A percentile compares a stretch with the other conserved stretches of the same genome.
Evolutionary conservation across 2,329 filamentous ascomycete genomes (phyloP).

Genomic region (Trichoderma guizhouense): DNA sequence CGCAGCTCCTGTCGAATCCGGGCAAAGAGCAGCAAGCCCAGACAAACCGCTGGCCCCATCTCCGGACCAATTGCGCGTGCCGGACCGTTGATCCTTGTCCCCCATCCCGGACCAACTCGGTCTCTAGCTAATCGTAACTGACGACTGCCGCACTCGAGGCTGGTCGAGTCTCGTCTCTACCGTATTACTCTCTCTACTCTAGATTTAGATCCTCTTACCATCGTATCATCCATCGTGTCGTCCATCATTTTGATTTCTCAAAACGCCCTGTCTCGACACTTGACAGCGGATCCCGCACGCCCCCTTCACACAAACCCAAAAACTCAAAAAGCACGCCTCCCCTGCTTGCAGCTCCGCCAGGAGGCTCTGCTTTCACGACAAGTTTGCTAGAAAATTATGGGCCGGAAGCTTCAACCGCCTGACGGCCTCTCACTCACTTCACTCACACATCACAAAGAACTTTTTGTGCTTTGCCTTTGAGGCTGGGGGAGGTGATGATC

Average conservation of each 20-base stretch:
- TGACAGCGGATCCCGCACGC: neutral
- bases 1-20: neutral
- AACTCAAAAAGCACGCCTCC: neutral
- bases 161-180: neutral
- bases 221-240: neutral
- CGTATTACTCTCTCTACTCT: neutral
- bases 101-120: neutral
- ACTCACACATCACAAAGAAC: neutral
- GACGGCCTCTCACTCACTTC: neutral
- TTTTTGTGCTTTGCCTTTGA: neutral
- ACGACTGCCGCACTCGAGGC: neutral
- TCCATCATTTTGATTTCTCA: no score
- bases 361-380: neutral
- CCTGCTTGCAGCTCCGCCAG: neutral
- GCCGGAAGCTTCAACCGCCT: neutral
- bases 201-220: neutral
- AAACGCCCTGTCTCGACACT: neutral
- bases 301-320: neutral
- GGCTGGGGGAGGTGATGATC: neutral
- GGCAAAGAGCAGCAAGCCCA: neutral
- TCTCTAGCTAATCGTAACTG: neutral
- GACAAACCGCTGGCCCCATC: neutral
- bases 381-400: neutral
- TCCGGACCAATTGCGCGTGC: neutral
- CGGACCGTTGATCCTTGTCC: neutral